Percentiles rank a stretch among this genome's conserved stretches.
Conservation (phyloP, 805 yeast genomes). For the Saccharomycopsis capsularis region DNA sequence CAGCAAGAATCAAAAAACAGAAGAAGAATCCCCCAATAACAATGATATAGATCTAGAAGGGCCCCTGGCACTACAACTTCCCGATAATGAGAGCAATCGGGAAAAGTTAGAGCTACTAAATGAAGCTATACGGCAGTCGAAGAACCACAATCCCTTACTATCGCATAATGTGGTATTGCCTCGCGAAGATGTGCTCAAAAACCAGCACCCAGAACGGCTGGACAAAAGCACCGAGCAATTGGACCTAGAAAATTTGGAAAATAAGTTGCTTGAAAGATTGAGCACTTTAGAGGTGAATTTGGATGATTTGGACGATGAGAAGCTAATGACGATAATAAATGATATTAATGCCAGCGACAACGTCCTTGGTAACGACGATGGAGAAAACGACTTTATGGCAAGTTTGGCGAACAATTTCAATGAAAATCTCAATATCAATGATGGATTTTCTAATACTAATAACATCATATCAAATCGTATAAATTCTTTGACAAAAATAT, state of each 20-base stretch:
- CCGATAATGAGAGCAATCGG: not conserved
- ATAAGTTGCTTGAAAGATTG: slow-evolving; percentile 4
- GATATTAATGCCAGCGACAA: not conserved
- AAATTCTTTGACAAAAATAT: slow-evolving; percentile 54
- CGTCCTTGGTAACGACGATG: not conserved
- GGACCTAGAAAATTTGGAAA: slow-evolving; percentile 4
- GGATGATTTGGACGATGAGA: slow-evolving; percentile 13
- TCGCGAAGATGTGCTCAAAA: not conserved
- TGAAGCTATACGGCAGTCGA: slow-evolving; percentile 8
- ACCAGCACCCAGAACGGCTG: not conserved
- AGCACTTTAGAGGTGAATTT: slow-evolving; percentile 5
- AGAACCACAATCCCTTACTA: not conserved
- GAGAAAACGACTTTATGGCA: not conserved
- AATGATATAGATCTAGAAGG: too few species aligned
- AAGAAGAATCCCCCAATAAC: slow-evolving; percentile 23
- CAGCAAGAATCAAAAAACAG: slow-evolving; percentile 15
- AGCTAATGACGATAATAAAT: slow-evolving; percentile 5
- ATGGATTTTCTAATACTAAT: slow-evolving; percentile 26
- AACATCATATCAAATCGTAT: slow-evolving; percentile 42
- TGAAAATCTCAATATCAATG: not conserved
- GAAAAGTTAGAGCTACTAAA: slow-evolving; percentile 6
- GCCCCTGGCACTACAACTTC: too few species aligned
- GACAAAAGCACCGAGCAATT: not conserved
- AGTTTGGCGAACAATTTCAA: not conserved
- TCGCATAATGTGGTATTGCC: not conserved